phyloP scores from a whole-genome alignment of 257 asterid species.

The Coffea eugenioides region DNA sequence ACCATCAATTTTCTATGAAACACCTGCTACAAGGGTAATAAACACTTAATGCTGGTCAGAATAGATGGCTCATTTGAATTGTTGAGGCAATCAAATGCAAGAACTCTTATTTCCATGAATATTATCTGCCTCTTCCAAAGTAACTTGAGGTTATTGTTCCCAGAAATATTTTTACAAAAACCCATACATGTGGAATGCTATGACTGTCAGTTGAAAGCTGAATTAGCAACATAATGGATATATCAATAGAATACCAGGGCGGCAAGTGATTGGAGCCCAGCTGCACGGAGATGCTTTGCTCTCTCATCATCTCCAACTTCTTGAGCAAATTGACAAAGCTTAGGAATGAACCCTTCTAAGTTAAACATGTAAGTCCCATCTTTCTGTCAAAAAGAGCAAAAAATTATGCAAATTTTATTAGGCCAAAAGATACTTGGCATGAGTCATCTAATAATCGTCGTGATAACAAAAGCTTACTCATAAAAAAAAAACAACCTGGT shows the following conservation, averaged over 20 bases:
- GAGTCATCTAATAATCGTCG: neutral
- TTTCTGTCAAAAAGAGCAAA: conserved; percentile 42
- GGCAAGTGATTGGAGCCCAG: conserved; percentile 80
- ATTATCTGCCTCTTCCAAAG: neutral
- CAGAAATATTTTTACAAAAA: neutral
- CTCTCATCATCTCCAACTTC: conserved; percentile 85
- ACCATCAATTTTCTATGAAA: neutral
- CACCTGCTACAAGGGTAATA: neutral
- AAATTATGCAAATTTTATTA: neutral
- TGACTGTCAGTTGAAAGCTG: neutral
- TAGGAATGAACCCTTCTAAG: conserved; percentile 82
- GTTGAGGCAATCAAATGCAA: neutral
- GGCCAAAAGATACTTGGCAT: neutral
- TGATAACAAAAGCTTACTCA: conserved; percentile 11
- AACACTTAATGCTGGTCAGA: neutral
- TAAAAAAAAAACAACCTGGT: conserved; percentile 59
- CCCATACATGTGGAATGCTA: neutral
- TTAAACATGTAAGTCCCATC: conserved; percentile 89
- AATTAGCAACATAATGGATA: neutral
- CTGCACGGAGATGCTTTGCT: conserved; percentile 52
- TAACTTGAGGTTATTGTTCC: neutral
- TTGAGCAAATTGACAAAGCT: conserved; percentile 88
- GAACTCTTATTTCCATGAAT: neutral
- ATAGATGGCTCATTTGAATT: neutral
- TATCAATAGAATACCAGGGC: conserved; percentile 59